phyloP scores from a whole-genome alignment of 2,329 filamentous ascomycete genomes.

The Ophioceras dolichostomum region DNA sequence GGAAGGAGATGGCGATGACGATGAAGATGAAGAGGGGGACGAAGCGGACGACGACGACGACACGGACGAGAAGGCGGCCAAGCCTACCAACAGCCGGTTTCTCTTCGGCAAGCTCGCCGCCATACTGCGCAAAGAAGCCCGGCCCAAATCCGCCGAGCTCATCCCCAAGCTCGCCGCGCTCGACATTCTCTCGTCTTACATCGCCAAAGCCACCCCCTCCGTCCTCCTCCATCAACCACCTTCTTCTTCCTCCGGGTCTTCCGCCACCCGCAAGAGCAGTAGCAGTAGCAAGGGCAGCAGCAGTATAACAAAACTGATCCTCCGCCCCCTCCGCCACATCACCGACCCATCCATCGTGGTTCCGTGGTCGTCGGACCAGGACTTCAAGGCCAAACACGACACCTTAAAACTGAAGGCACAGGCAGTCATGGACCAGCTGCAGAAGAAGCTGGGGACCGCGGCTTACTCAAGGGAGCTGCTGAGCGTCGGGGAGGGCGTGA shows the following conservation, averaged over 20 bases:
- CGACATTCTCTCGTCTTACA: constrained; percentile 59
- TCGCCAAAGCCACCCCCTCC: constrained; percentile 43
- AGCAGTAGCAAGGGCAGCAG: constrained; percentile 48
- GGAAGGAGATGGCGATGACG: constrained; percentile 28
- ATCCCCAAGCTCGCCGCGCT: constrained; percentile 66
- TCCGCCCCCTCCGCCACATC: constrained; percentile 61
- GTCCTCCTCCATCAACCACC: no score
- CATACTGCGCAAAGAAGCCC: constrained; percentile 65
- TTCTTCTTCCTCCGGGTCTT: no score
- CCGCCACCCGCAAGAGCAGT: no score
- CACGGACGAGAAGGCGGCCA: constrained; percentile 11
- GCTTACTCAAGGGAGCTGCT: constrained; percentile 66
- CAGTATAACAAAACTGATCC: no score
- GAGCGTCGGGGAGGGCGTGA: constrained; percentile 61
- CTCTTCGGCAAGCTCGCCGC: constrained; percentile 68
- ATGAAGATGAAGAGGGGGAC: constrained; percentile 28
- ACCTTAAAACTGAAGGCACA: constrained; percentile 58
- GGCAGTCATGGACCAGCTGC: constrained; percentile 69
- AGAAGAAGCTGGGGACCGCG: constrained; percentile 71
- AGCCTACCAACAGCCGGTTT: constrained; percentile 26
- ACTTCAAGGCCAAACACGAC: constrained; percentile 58
- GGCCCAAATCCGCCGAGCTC: constrained; percentile 49
- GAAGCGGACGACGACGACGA: constrained; percentile 27
- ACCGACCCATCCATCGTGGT: constrained; percentile 66
- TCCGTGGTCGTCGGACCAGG: constrained; percentile 58